phyloP scores from a whole-genome alignment of 2,329 filamentous ascomycete genomes.

The Ceratocystis albifundus region DNA sequence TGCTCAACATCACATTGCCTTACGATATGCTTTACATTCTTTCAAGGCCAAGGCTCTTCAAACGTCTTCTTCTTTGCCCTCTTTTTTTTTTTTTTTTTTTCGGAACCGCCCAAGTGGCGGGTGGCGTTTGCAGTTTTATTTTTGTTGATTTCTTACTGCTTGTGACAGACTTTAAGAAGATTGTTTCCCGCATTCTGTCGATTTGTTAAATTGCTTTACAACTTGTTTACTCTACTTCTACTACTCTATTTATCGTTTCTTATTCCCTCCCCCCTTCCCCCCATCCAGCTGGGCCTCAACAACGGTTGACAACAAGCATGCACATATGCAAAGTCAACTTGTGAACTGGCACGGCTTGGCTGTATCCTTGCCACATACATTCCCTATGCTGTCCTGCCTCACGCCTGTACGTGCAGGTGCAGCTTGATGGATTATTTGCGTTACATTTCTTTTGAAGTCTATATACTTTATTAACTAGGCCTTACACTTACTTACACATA shows the following conservation, averaged over 20 bases:
- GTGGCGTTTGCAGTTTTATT: conserved; percentile 1
- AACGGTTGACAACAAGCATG: conserved; percentile 1
- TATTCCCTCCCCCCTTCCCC: no score
- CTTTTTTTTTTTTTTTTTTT: not conserved
- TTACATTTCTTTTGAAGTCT: not conserved
- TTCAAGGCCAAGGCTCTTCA: not conserved
- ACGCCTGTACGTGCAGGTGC: not conserved
- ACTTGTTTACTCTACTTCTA: not conserved
- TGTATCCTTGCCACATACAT: not conserved
- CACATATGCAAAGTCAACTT: not conserved
- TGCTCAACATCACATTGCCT: conserved; percentile 4
- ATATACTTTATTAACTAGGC: no score
- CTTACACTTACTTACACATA: no score
- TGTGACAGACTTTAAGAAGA: not conserved
- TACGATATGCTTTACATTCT: not conserved
- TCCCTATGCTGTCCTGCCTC: not conserved
- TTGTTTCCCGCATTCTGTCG: not conserved
- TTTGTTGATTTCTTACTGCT: not conserved
- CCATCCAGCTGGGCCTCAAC: not conserved
- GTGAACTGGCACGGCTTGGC: not conserved
- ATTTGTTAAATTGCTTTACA: not conserved
- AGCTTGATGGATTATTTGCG: not conserved
- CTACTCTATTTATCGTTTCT: not conserved
- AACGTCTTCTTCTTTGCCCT: not conserved
- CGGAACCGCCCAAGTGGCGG: not conserved